Percentiles rank a stretch among this genome's conserved stretches.
These are phyloP conservation scores for Periglandula ipomoeae DNA, from an alignment of 2,329 filamentous ascomycete genomes.

Conservation along the genomic window DNA sequence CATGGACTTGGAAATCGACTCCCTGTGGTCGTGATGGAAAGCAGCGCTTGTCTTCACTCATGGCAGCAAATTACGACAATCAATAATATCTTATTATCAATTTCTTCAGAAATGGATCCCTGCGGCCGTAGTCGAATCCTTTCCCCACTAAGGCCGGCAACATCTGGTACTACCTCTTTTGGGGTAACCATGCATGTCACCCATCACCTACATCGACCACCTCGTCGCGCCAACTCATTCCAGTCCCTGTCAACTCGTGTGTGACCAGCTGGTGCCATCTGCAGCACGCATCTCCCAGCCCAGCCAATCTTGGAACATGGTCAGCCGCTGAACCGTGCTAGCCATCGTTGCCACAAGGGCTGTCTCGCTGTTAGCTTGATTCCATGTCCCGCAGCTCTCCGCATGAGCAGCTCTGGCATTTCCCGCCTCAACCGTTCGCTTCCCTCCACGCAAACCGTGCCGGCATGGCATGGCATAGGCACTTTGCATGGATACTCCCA, in stretches of 20 bases:
- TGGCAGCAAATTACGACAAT: too few relatives aligned
- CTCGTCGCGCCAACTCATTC: slow-evolving; percentile 11
- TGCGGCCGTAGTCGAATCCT: too few relatives aligned
- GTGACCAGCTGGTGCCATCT: slow-evolving; percentile 17
- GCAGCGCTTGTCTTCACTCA: too few relatives aligned
- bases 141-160: background rate
- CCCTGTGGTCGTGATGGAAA: too few relatives aligned
- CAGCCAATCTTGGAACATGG: slow-evolving; percentile 46
- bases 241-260: slow-evolving; percentile 14
- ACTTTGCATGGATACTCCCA: background rate
- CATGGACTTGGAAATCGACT: too few relatives aligned
- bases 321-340: slow-evolving; percentile 32
- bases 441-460: background rate
- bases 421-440: background rate
- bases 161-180: background rate
- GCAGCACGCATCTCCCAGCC: slow-evolving; percentile 16
- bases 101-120: too few relatives aligned
- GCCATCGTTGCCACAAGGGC: slow-evolving; percentile 12
- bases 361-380: background rate
- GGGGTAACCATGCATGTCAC: background rate
- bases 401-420: background rate
- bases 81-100: too few relatives aligned
- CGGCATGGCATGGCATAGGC: background rate
- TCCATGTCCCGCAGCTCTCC: background rate
- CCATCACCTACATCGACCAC: slow-evolving; percentile 13